phyloP scores from a whole-genome alignment of 2,329 filamentous ascomycete genomes.

The Fusarium paranaense region DNA sequence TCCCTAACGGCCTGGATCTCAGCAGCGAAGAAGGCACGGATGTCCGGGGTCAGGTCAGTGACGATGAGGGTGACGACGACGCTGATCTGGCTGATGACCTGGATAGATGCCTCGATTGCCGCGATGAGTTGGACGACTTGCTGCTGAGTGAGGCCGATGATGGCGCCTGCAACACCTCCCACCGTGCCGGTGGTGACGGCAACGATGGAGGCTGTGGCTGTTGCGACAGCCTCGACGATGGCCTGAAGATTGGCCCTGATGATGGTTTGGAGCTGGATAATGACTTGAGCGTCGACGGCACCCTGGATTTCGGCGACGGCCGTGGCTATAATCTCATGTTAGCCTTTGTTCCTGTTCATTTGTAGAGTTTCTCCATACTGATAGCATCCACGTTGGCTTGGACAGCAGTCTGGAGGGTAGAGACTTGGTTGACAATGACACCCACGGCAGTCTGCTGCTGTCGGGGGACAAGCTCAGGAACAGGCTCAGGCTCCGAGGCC shows the following conservation, averaged over 20 bases:
- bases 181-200: conserved; percentile 19
- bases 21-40: neutral
- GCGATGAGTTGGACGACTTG: conserved; percentile 7
- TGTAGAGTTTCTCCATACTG: neutral
- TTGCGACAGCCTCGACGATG: neutral
- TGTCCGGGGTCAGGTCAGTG: conserved; percentile 8
- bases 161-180: conserved; percentile 6
- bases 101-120: neutral
- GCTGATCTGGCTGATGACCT: neutral
- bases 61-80: neutral
- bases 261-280: neutral
- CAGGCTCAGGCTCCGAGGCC: neutral
- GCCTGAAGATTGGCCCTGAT: conserved; percentile 10
- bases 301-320: neutral
- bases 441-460: conserved; percentile 21
- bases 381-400: neutral
- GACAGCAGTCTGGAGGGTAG: neutral
- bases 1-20: conserved; percentile 8
- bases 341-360: neutral
- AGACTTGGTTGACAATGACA: neutral
- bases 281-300: neutral
- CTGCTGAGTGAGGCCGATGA: neutral
- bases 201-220: conserved; percentile 4
- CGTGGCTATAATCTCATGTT: neutral
- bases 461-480: neutral